Evolutionary conservation across 805 yeast genomes (phyloP).

Genomic region (Starmerella kuoi): DNA sequence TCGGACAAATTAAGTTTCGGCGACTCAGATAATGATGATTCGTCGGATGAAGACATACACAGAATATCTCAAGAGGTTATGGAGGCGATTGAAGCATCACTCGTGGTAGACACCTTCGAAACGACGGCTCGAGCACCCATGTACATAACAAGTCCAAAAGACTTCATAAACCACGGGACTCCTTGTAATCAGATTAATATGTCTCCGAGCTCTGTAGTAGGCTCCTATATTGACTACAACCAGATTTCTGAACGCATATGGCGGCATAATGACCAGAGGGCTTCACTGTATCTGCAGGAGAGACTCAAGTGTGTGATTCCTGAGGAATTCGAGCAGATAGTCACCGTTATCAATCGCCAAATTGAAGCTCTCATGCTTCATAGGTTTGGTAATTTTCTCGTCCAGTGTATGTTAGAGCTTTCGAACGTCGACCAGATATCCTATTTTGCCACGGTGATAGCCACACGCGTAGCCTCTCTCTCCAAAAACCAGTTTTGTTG

Average conservation of each 20-base stretch:
- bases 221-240: no score
- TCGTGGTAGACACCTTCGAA: no score
- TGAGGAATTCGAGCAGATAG: constrained; percentile 26
- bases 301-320: constrained; percentile 27
- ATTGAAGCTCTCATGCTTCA: constrained; percentile 30
- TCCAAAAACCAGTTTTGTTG: constrained; percentile 33
- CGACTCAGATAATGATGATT: no score
- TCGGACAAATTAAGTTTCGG: neutral
- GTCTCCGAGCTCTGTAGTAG: no score
- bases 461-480: constrained; percentile 27
- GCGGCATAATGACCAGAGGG: constrained; percentile 31
- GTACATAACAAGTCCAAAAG: no score
- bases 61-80: no score
- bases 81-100: neutral
- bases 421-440: constrained; percentile 24
- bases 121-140: no score
- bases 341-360: constrained; percentile 25
- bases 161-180: no score
- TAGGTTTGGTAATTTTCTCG: constrained; percentile 34
- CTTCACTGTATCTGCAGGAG: constrained; percentile 34
- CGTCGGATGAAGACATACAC: no score
- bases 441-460: constrained; percentile 24
- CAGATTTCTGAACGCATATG: constrained; percentile 12
- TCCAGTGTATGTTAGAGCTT: constrained; percentile 32
- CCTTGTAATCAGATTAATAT: no score